Evolutionary conservation across 768 basidiomycete species (phyloP).

Genomic region (Flagelloscypha sp.): DNA sequence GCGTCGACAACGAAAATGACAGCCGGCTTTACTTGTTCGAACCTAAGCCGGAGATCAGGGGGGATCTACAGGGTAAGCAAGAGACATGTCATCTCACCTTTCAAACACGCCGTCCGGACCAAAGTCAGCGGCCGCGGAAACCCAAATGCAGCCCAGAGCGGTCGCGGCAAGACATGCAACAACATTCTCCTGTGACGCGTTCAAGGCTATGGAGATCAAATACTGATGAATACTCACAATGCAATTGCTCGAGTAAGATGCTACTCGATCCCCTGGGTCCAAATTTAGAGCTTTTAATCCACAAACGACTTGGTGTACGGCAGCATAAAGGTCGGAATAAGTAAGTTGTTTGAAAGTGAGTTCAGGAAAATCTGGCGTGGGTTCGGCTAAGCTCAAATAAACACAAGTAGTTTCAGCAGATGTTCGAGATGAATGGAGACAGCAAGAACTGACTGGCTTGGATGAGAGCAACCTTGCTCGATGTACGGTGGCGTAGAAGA

Average conservation of each 20-base stretch:
- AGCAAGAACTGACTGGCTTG: constrained; percentile 52
- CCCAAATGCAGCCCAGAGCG: constrained; percentile 76
- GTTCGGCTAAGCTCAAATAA: constrained; percentile 42
- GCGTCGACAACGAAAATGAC: constrained; percentile 68
- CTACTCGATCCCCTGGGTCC: constrained; percentile 61
- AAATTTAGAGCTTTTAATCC: constrained; percentile 45
- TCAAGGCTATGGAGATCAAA: constrained; percentile 3
- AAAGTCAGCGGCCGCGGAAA: constrained; percentile 76
- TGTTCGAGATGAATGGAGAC: constrained; percentile 11
- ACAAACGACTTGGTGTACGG: constrained; percentile 50
- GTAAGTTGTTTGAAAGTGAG: constrained; percentile 39
- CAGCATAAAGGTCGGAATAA: constrained; percentile 49
- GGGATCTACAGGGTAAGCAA: constrained; percentile 3
- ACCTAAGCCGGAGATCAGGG: constrained; percentile 25
- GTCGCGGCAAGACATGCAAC: constrained; percentile 59
- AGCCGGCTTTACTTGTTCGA: constrained; percentile 72
- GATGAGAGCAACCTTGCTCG: constrained; percentile 54
- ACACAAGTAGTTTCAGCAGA: constrained; percentile 13
- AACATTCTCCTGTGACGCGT: constrained; percentile 48
- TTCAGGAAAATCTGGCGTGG: constrained; percentile 38
- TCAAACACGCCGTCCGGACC: constrained; percentile 72
- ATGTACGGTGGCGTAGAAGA: constrained; percentile 53
- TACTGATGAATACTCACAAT: constrained; percentile 40
- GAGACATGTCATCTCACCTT: constrained; percentile 41
- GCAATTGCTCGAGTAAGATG: constrained; percentile 72